Conservation (phyloP, 805 yeast species). For the Pichia deserticola region DNA sequence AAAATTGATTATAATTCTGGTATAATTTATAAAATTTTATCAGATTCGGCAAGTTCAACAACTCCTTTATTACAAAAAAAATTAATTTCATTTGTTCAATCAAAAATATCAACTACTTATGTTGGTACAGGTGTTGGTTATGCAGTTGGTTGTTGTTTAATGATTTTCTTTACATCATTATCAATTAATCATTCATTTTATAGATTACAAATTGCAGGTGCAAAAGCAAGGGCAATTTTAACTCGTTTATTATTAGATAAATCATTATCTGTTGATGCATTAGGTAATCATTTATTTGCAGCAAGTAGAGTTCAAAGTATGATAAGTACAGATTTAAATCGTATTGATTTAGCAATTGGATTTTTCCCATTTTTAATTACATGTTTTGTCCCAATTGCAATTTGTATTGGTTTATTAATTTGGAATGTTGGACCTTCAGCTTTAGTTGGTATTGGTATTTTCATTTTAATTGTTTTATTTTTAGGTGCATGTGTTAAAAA, state of each 20-base stretch:
- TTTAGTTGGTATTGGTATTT: conserved; percentile 60
- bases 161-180: conserved; percentile 44
- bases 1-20: conserved; percentile 37
- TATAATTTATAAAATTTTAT: conserved; percentile 32
- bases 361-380: conserved; percentile 59
- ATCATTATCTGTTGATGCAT: conserved; percentile 52
- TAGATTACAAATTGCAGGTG: conserved; percentile 55
- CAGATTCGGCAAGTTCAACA: conserved; percentile 43
- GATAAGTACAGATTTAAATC: conserved; percentile 73
- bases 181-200: conserved; percentile 58
- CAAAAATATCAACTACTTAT: conserved; percentile 32
- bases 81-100: conserved; percentile 55
- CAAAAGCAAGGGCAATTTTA: conserved; percentile 59
- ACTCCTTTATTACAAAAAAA: conserved; percentile 62
- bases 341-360: conserved; percentile 68
- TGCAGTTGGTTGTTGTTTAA: conserved; percentile 58
- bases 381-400: conserved; percentile 55
- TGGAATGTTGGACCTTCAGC: conserved; percentile 67
- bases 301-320: conserved; percentile 68
- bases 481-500: conserved; percentile 40
- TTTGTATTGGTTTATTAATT: conserved; percentile 59
- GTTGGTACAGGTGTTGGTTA: conserved; percentile 68
- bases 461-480: conserved; percentile 39
- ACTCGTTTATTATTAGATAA: conserved; percentile 64
- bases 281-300: conserved; percentile 56